Evolutionary conservation across 148 eudicot genomes (phyloP), one percentile per base, ranked within the genome.

Genomic region (Rheum nobile): DNA sequence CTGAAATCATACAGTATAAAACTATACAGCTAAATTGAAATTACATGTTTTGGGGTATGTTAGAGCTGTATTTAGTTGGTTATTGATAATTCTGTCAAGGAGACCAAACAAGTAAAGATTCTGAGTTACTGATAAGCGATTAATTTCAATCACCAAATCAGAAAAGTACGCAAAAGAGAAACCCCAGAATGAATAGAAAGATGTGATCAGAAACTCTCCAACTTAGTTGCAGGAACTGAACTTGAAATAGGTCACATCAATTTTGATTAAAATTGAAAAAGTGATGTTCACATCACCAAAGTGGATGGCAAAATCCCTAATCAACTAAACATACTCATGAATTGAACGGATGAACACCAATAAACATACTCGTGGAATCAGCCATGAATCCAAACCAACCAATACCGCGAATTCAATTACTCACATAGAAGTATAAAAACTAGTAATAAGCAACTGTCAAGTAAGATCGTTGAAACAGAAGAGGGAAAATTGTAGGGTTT

Each of bases 1-100:
- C 97, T 89, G 85, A 17, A 31, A 57, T 24, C 17, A 57, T 57
- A 4, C 67, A 11, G 65, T 10, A 10, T 28, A 57, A 32, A 32
- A 65, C n/a, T 32, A 26, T 13, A 61, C 7, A 61, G n/a, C 12
- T 54, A 54, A 24, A 12, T 16, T 29, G 10, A 59, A 59, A 11
- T 2, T 11, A 28, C 67, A 28, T 26, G 10, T 5, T 28, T 26
- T 28, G 0, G 34, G 67, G 35, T 28, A 59, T 59, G 12, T 28
- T 28, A 59, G 35, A 24, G 32, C 43, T 41, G n/a, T n/a, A n/a
- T n/a, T n/a, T n/a, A n/a, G n/a, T n/a, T n/a, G n/a, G n/a, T n/a
- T n/a, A 9, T 8, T 41, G 11, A 41, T 41, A 4, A 2, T 35
- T 35, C 24, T 1, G 24, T 14, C 65, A 57, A 3, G 54, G 54